Base-by-base conservation (phyloP, 768 basidiomycete species). In the Cystofilobasidium macerans region DNA sequence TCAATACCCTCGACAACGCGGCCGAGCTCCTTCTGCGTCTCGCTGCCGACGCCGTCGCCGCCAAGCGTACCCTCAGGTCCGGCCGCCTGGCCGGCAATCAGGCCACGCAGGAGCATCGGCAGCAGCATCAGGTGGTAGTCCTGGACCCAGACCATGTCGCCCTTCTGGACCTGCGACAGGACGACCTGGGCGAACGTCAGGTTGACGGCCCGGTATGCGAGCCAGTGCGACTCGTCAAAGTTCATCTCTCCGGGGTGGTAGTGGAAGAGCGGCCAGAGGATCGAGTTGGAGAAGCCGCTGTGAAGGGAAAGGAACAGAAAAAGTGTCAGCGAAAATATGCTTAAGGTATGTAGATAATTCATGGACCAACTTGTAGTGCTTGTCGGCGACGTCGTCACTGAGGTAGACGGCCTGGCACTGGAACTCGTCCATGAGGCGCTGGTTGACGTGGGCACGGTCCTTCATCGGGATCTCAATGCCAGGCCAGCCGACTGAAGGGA, bases 171-270 rank as follows among this genome's bases (percentile, higher is more conserved):
- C 75, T 91, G 87, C 54, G 81, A 79, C 69, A 83, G 82, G 65
- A 98, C 88, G 26, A 81, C 88, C 76, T 97, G 87, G 0, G 95
- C 94, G 73, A 99, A 99, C 70, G 84, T 82, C 78, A 93, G 80
- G 76, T 98, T 99, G 54, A 94, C 94, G 76, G 95, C 91, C 42
- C 95, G 85, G 77, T 98, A 99, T 18, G 91, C 95, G 61, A 86
- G 84, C 95, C 95, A 99, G 75, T 98, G 89, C 74, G 89, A 89
- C 79, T 95, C 91, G 77, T 97, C 94, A 74, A 99, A 99, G 78
- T 91, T 94, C 92, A 99, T 98, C 79, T 98, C 95, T 70, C 94
- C 94, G 11, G 95, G 95, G 76, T 98, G 94, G 78, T 97, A 99
- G 76, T 99, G 95, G 82, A 99, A 97, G 56, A 99, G 81, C 2